Conservation (phyloP, 768 basidiomycete genomes). For the Dendrothele bispora region DNA sequence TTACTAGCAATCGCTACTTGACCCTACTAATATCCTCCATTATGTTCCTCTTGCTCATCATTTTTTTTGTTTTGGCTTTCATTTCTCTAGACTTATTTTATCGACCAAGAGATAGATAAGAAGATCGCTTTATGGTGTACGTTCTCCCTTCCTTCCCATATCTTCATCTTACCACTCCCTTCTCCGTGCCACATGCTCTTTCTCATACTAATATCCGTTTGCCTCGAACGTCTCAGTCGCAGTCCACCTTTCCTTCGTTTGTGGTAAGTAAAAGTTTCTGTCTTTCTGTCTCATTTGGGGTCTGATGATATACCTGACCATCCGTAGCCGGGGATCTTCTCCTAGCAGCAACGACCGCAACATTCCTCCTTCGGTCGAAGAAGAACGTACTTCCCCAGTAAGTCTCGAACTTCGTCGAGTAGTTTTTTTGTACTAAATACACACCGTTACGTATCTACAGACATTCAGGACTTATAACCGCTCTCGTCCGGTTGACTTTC, state of each 20-base stretch:
- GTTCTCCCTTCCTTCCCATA: slow-evolving; percentile 1
- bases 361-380: slow-evolving; percentile 27
- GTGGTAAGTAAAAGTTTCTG: slow-evolving; percentile 24
- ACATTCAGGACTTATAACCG: slow-evolving; percentile 25
- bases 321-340: slow-evolving; percentile 27
- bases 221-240: slow-evolving; percentile 29
- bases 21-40: too few species aligned
- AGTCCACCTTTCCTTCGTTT: slow-evolving; percentile 25
- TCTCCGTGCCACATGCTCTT: too few species aligned
- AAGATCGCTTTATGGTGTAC: slow-evolving; percentile 28
- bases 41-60: too few species aligned
- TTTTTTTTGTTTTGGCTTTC: not conserved
- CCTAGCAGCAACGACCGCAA: slow-evolving; percentile 25
- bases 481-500: slow-evolving; percentile 30
- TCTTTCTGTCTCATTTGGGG: not conserved
- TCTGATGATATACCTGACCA: not conserved
- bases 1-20: too few species aligned
- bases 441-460: slow-evolving; percentile 5
- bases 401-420: not conserved
- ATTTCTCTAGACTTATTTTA: not conserved
- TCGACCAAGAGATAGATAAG: slow-evolving; percentile 1
- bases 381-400: slow-evolving; percentile 28
- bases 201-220: too few species aligned
- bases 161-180: not conserved
- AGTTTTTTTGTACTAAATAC: not conserved